Evolutionary conservation across 805 yeast genomes (phyloP), one percentile per base, ranked within the genome.

Genomic region (Schwanniomyces sp.): DNA sequence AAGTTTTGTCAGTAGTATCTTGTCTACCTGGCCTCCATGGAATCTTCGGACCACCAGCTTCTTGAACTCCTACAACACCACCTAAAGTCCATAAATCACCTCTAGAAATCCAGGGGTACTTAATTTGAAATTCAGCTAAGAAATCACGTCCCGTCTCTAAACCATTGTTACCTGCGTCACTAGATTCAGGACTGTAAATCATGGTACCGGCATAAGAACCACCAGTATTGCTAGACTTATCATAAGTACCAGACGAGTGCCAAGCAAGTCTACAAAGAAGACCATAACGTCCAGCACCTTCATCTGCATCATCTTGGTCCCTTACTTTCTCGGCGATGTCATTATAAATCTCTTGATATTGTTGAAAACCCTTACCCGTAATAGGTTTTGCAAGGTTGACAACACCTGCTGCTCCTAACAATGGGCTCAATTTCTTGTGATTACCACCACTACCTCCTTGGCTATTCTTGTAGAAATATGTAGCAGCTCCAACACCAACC

Each of bases 21-120:
- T 77, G 71, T 65, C 96, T 75, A 37, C 96, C 97, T 7, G 94
- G 85, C 66, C 82, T 83, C 96, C 96, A 90, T 16, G 79, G 75
- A 47, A 88, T 72, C 55, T 81, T 76, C 32, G 95, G 95, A 5
- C 95, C 95, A 24, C 86, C 86, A 69, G 86, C 70, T 59, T 79
- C 88, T 68, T 89, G 92, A 45, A 89, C 69, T 1, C 92, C 94
- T 40, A 77, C 81, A 34, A 85, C 90, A 44, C 95, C 95, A 30
- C 84, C 91, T 41, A 87, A 71, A 7, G 94, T 86, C 73, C 85
- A 88, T 56, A 88, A 72, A 65, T 88, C 96, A 49, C 95, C 92
- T 63, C 83, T 79, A 5, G 87, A 75, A 24, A 88, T 70, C 91
- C 92, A 85, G 4, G 85, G 82, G 59, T 76, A 84, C 57, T 78